Evolutionary conservation across 305 asterid species (phyloP).

Genomic region (Solanum hybrid): DNA sequence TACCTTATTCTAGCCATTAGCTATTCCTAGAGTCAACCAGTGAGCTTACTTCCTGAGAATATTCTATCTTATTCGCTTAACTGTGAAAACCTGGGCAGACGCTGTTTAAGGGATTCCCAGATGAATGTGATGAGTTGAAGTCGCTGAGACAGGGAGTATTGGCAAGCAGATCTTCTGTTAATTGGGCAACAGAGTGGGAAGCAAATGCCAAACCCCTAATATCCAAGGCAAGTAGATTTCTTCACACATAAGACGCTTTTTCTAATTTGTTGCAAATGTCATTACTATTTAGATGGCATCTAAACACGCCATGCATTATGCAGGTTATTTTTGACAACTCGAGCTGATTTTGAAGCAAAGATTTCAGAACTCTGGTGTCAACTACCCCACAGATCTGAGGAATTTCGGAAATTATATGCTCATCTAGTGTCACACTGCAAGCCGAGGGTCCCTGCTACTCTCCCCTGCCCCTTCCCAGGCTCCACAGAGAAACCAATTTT

Average conservation of each 20-base stretch:
- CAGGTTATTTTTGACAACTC: conserved; percentile 40
- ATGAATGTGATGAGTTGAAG: conserved; percentile 44
- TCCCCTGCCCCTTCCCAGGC: neutral
- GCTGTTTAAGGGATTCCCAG: conserved; percentile 83
- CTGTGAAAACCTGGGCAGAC: conserved; percentile 31
- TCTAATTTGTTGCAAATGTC: neutral
- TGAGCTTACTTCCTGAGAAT: neutral
- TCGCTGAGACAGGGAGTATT: conserved; percentile 55
- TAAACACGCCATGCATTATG: neutral
- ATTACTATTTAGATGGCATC: neutral
- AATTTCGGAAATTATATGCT: neutral
- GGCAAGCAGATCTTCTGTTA: conserved; percentile 51
- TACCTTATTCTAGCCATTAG: neutral
- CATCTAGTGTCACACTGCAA: neutral
- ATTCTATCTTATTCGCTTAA: neutral
- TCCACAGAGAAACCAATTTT: neutral
- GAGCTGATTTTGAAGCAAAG: conserved; percentile 15
- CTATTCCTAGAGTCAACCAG: neutral
- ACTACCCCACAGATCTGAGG: neutral
- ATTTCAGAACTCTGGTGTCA: neutral
- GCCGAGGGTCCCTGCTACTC: neutral
- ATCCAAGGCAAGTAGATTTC: conserved; percentile 33
- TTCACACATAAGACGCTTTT: neutral
- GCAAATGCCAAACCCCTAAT: conserved; percentile 67
- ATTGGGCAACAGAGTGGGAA: conserved; percentile 88